A percentile compares a stretch with the other conserved stretches of the same genome.
phyloP scores from a whole-genome alignment of 208 protist species.

The Acanthamoeba divionensis region DNA sequence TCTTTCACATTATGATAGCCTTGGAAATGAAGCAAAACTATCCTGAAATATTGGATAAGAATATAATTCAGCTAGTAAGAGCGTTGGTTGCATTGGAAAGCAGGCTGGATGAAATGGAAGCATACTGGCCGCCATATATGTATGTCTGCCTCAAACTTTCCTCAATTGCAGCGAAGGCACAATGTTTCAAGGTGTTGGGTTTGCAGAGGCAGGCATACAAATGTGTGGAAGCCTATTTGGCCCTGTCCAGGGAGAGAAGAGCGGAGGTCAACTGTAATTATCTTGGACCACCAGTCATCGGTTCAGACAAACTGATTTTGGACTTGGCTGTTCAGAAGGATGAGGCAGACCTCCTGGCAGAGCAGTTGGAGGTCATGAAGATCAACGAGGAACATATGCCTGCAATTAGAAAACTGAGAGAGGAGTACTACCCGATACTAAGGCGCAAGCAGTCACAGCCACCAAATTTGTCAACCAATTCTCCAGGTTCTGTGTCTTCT shows the following conservation, averaged over 20 bases:
- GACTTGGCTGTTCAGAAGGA: background rate
- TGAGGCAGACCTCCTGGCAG: background rate
- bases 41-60: background rate
- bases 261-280: background rate
- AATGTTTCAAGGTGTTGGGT: background rate
- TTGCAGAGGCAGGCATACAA: constrained; percentile 19
- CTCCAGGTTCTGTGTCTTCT: too few species aligned
- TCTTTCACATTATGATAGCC: constrained; percentile 42
- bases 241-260: background rate
- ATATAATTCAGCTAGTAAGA: background rate
- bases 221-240: constrained; percentile 26
- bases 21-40: background rate
- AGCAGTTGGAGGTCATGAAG: constrained; percentile 37
- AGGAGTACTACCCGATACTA: background rate
- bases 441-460: too few species aligned
- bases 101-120: background rate
- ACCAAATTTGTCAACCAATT: too few species aligned
- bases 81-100: background rate
- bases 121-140: background rate
- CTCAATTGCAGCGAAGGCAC: background rate
- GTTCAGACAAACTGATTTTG: background rate
- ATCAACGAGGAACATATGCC: constrained; percentile 34
- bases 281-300: background rate
- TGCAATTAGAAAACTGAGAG: background rate
- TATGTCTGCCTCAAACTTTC: background rate